Evolutionary conservation across 2,329 filamentous ascomycete species (phyloP).

Genomic region (Pseudogymnoascus sp.): DNA sequence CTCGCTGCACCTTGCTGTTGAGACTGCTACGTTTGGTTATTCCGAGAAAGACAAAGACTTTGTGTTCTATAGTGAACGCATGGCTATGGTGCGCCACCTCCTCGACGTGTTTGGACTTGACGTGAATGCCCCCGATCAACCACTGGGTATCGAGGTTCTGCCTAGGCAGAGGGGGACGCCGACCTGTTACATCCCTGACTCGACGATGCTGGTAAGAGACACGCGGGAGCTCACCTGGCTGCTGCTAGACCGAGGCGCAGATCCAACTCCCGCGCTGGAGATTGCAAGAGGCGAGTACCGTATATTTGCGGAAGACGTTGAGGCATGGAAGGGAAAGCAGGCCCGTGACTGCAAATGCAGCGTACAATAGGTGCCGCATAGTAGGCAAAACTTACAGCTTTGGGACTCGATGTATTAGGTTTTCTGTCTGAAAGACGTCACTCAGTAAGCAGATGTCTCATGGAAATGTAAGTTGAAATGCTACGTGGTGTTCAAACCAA

Average conservation of each 20-base stretch:
- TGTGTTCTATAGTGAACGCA: background rate
- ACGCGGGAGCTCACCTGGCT: slow-evolving; percentile 8
- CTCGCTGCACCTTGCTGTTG: slow-evolving; percentile 9
- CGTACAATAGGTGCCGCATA: background rate
- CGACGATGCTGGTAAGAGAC: background rate
- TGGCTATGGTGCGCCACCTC: slow-evolving; percentile 12
- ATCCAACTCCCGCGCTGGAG: slow-evolving; percentile 5
- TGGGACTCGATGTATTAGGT: too few species aligned
- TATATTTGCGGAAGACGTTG: background rate
- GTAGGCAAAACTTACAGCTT: too few species aligned
- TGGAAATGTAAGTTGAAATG: too few species aligned
- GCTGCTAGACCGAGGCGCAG: slow-evolving; percentile 10
- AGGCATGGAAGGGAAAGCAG: background rate
- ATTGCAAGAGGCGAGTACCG: background rate
- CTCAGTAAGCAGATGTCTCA: too few species aligned
- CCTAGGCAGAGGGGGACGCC: background rate
- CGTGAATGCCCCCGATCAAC: slow-evolving; percentile 9
- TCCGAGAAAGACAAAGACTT: background rate
- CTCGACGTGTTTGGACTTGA: slow-evolving; percentile 10
- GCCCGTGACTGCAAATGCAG: background rate
- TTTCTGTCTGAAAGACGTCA: too few species aligned
- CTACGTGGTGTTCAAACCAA: too few species aligned
- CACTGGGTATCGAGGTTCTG: background rate
- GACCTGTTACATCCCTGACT: slow-evolving; percentile 8
- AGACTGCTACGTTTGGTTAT: background rate